phyloP scores from a whole-genome alignment of 2,329 filamentous ascomycete genomes.

The Trichoderma sp. region DNA sequence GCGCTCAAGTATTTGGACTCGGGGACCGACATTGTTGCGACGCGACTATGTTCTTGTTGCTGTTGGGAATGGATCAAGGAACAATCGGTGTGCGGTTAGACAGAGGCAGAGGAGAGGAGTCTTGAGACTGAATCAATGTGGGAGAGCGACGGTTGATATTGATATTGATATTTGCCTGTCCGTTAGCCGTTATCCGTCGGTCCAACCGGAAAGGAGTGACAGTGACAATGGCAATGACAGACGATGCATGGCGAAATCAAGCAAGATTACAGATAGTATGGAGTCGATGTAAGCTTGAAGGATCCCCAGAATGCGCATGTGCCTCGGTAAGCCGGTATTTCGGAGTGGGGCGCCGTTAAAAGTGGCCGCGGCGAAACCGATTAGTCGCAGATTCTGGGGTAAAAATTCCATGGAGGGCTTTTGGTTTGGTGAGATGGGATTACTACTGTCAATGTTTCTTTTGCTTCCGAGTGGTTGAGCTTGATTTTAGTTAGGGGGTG shows the following conservation, averaged over 20 bases:
- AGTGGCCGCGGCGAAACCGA: background rate
- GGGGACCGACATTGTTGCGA: conserved; percentile 60
- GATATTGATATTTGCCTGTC: background rate
- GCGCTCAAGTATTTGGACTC: conserved; percentile 75
- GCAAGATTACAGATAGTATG: background rate
- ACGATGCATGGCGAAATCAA: background rate
- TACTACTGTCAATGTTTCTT: background rate
- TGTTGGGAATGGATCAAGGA: background rate
- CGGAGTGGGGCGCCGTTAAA: background rate
- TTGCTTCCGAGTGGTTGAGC: background rate
- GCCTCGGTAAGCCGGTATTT: background rate
- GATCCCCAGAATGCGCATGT: background rate
- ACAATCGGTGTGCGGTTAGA: background rate
- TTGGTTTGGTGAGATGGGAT: background rate
- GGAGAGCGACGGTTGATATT: background rate
- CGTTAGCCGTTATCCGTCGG: background rate
- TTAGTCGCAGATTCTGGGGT: conserved; percentile 7
- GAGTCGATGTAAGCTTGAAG: background rate
- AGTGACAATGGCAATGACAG: background rate
- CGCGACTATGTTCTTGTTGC: background rate
- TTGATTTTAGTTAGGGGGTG: background rate
- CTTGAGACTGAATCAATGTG: background rate
- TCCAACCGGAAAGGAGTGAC: background rate
- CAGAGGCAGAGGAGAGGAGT: background rate
- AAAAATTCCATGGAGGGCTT: background rate